These are phyloP conservation scores for Salix dunnii DNA, from an alignment of 345 rosid species.

Conservation along the genomic window DNA sequence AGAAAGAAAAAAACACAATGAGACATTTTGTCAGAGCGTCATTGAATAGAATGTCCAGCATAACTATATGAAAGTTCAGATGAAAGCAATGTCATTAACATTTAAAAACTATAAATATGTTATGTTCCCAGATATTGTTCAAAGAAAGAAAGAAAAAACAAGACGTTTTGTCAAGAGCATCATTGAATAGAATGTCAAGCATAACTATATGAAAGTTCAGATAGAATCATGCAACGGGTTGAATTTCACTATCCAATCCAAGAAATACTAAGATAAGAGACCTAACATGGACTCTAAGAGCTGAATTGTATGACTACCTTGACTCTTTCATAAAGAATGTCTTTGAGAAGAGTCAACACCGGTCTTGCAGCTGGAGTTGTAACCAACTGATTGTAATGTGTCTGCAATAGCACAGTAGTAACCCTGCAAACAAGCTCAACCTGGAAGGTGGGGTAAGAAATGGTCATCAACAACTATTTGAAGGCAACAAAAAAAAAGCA, in stretches of 20 bases:
- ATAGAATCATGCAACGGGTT: not conserved
- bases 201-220: not conserved
- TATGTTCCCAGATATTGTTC: too few relatives aligned
- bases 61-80: not conserved
- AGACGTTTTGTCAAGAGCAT: not conserved
- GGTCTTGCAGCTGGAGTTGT: constrained; percentile 82
- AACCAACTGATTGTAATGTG: constrained; percentile 71
- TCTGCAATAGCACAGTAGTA: constrained; percentile 66
- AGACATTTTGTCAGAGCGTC: not conserved
- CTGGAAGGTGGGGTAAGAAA: constrained; percentile 30
- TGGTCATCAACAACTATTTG: constrained; percentile 1
- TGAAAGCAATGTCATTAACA: not conserved
- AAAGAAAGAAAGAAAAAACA: not conserved
- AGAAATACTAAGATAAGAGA: not conserved
- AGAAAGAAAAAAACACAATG: not conserved
- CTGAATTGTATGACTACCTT: constrained; percentile 45
- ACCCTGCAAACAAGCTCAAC: constrained; percentile 84
- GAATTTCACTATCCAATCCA: not conserved
- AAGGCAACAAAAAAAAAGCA: not conserved
- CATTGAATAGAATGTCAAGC: not conserved
- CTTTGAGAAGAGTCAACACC: constrained; percentile 61
- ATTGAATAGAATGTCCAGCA: not conserved
- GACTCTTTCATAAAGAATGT: constrained; percentile 59
- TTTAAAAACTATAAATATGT: too few relatives aligned
- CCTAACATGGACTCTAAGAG: not conserved